Conservation (phyloP, 2,329 filamentous ascomycete genomes). For the Fusarium graminum region DNA sequence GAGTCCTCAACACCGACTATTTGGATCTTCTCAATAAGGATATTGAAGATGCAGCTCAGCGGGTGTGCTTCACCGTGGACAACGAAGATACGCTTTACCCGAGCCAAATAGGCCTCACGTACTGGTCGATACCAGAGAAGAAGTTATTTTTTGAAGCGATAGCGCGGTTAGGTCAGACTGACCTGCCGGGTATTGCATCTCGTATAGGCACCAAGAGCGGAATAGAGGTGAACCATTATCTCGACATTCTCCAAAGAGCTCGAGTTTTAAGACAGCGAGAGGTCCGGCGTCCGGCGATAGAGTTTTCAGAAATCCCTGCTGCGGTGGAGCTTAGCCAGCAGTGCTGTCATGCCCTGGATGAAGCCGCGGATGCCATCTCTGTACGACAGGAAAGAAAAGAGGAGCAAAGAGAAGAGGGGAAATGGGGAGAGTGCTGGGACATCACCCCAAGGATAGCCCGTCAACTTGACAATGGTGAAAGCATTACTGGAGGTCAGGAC, state of each 20-base stretch:
- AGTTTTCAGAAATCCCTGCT: constrained; percentile 72
- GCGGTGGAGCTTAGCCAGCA: constrained; percentile 78
- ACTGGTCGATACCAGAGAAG: constrained; percentile 81
- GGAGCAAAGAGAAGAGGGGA: constrained; percentile 67
- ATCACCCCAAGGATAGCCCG: constrained; percentile 62
- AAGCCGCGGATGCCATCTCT: constrained; percentile 75
- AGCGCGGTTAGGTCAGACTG: constrained; percentile 71
- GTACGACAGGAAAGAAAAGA: constrained; percentile 74
- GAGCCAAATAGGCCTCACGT: constrained; percentile 75
- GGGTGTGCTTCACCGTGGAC: constrained; percentile 51
- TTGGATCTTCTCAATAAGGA: constrained; percentile 68
- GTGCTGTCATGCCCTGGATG: constrained; percentile 75
- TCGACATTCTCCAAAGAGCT: constrained; percentile 70
- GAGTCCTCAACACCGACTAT: constrained; percentile 61
- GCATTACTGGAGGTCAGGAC: constrained; percentile 40
- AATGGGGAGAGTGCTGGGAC: constrained; percentile 76
- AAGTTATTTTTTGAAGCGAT: constrained; percentile 75
- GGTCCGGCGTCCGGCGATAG: constrained; percentile 52
- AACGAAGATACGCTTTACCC: constrained; percentile 47
- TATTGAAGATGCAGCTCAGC: constrained; percentile 65
- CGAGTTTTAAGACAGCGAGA: constrained; percentile 57
- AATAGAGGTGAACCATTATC: constrained; percentile 78
- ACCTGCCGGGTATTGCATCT: constrained; percentile 72
- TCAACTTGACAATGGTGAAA: constrained; percentile 46
- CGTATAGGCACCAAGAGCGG: constrained; percentile 78